Percentiles rank a stretch among this genome's conserved stretches.
phyloP scores from a whole-genome alignment of 345 rosid genomes.

The Eutrema yunnanense region DNA sequence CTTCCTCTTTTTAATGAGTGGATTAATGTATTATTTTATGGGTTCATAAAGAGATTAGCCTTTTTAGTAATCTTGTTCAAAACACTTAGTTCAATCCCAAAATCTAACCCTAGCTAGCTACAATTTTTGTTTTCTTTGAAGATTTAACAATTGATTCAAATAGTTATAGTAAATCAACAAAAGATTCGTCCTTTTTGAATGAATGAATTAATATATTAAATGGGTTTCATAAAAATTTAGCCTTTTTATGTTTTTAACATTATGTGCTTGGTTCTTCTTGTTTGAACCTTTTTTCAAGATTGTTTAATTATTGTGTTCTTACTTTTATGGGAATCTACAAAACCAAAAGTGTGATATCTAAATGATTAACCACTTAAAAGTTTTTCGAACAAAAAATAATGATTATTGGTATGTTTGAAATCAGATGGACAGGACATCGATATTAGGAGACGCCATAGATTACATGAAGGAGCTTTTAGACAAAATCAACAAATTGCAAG shows the following conservation, averaged over 20 bases:
- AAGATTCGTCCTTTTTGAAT: neutral
- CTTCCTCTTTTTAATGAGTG: neutral
- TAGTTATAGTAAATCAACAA: neutral
- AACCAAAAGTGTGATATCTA: conserved; percentile 17
- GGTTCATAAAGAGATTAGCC: conserved; percentile 13
- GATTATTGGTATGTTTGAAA: neutral
- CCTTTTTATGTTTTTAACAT: conserved; percentile 11
- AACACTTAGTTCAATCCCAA: neutral
- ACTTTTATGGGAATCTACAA: conserved; percentile 25
- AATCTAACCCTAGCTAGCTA: conserved; percentile 9
- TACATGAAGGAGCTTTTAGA: conserved; percentile 65
- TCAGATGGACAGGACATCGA: conserved; percentile 74
- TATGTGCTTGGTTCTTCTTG: conserved; percentile 26
- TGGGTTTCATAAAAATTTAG: neutral
- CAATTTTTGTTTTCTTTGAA: neutral
- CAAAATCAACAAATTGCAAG: conserved; percentile 55
- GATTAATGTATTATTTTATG: neutral
- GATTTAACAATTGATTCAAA: neutral
- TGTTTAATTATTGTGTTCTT: conserved; percentile 19
- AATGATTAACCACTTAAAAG: neutral
- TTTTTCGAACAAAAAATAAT: neutral
- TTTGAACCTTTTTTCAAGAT: conserved; percentile 7
- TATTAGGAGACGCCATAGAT: conserved; percentile 66
- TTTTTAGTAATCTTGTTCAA: neutral
- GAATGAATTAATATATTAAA: neutral